Conservation (phyloP, 2,329 filamentous ascomycete species). For the Alternaria consortialis region DNA sequence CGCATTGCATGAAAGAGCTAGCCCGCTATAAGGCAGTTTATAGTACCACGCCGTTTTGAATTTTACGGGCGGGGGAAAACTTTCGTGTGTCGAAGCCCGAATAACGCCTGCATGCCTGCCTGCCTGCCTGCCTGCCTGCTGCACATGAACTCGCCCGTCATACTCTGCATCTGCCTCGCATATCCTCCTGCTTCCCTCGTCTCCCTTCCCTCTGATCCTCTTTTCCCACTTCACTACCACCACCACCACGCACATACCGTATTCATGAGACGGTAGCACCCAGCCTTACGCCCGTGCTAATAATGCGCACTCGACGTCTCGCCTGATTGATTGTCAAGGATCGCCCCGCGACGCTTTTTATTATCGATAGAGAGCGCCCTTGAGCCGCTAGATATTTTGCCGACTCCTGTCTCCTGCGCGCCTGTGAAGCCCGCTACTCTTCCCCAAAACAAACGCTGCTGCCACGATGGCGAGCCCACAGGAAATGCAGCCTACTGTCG, state of each 20-base stretch:
- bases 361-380: constrained; percentile 28
- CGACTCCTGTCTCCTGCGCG: constrained; percentile 18
- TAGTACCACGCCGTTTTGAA: constrained; percentile 37
- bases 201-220: constrained; percentile 1
- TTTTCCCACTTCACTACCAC: constrained; percentile 1
- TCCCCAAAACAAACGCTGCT: constrained; percentile 12
- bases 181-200: constrained; percentile 20
- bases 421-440: constrained; percentile 13
- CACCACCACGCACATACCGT: constrained; percentile 2
- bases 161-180: constrained; percentile 23
- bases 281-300: constrained; percentile 8
- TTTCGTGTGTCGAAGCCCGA: constrained; percentile 34
- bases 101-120: constrained; percentile 30
- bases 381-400: constrained; percentile 32
- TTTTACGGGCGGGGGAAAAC: constrained; percentile 34
- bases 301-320: constrained; percentile 27
- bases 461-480: constrained; percentile 33
- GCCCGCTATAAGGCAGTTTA: constrained; percentile 16
- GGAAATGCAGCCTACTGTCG: constrained; percentile 38
- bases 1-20: constrained; percentile 35
- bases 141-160: constrained; percentile 20
- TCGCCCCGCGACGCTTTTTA: constrained; percentile 24
- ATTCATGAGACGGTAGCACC: constrained; percentile 23
- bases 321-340: constrained; percentile 28
- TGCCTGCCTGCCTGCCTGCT: constrained; percentile 24